A percentile compares a stretch with the other conserved stretches of the same genome.
phyloP scores from a whole-genome alignment of 805 yeast species.

The Monosporozyma yasuniensis region DNA sequence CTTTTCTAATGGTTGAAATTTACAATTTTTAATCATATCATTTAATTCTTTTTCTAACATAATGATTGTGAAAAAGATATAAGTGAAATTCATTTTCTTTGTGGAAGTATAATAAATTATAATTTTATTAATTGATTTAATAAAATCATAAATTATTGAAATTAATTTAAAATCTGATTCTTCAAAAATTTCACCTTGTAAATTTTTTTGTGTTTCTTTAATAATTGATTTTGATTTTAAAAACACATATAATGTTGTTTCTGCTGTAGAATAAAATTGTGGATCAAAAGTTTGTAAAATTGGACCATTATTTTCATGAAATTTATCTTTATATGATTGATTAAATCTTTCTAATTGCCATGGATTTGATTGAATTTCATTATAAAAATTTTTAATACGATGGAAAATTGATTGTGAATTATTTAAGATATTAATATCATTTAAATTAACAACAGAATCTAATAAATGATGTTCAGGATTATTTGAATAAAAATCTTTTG shows the following conservation, averaged over 20 bases:
- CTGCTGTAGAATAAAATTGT: slow-evolving; percentile 12
- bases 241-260: slow-evolving; percentile 6
- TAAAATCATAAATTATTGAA: slow-evolving; percentile 1
- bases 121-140: slow-evolving; percentile 9
- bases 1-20: slow-evolving; percentile 6
- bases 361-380: slow-evolving; percentile 9
- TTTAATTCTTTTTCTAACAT: slow-evolving; percentile 10
- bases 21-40: slow-evolving; percentile 4
- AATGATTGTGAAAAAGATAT: slow-evolving; percentile 7
- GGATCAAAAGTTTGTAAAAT: slow-evolving; percentile 7
- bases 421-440: slow-evolving; percentile 3
- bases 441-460: slow-evolving; percentile 8
- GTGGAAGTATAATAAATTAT: slow-evolving; percentile 9
- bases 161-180: slow-evolving; percentile 8
- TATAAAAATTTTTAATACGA: slow-evolving; percentile 9
- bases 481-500: neutral
- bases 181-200: slow-evolving; percentile 5
- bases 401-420: slow-evolving; percentile 8
- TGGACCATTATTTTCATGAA: slow-evolving; percentile 1
- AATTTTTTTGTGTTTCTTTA: neutral
- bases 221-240: slow-evolving; percentile 7
- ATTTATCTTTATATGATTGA: slow-evolving; percentile 3
- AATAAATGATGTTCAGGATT: slow-evolving; percentile 4
- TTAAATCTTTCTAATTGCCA: slow-evolving; percentile 14
- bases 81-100: slow-evolving; percentile 8